Base-by-base conservation (phyloP, 108 stramenopile genomes). In the Pseudonitzschia delicatissima region DNA sequence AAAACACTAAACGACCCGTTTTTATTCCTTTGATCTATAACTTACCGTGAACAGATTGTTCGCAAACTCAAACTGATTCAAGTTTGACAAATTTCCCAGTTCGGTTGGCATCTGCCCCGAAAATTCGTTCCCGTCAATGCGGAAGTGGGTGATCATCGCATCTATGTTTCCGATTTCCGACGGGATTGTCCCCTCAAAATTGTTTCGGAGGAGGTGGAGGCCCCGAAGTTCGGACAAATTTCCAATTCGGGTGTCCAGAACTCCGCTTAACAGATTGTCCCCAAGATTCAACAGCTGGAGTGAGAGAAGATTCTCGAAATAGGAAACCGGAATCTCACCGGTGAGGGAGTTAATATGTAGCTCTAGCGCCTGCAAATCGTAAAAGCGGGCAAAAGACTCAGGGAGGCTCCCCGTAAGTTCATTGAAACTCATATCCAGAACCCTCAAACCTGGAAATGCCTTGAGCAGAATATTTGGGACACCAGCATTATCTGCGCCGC, bases 171-270 rank as follows among this genome's bases (percentile, higher is more conserved):
- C 82, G 7, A 88, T 40, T 49, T 82, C 79, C 20, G 62, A 64
- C 23, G 87, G 87, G 40, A 91, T 55, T 2, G 79, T 78, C 13
- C 87, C 85, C 4, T 68, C 64, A 27, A 91, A 51, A 45, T 62
- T 45, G 72, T 91, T 91, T 27, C 68, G 53, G 3, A 67, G 62
- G 52, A 84, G 59, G 58, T 79, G 73, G 11, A 91, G 69, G 34
- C 70, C 79, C 31, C 71, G 55, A 26, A 84, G 75, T 42, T 66
- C 60, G 0, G 72, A 72, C 72, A 83, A 65, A 13, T 69, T 45
- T 45, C 84, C 89, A 57, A 90, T 71, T 29, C 77, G 82, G 13
- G 63, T 76, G 17, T 82, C 83, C 8, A 90, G 59, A 1, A 64
- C 52, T 18, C 86, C 86, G 2, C 25, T 45, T 36, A 87, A 68